Evolutionary conservation across 2,329 filamentous ascomycete species (phyloP).

Genomic region (Pseudogymnoascus sp.): DNA sequence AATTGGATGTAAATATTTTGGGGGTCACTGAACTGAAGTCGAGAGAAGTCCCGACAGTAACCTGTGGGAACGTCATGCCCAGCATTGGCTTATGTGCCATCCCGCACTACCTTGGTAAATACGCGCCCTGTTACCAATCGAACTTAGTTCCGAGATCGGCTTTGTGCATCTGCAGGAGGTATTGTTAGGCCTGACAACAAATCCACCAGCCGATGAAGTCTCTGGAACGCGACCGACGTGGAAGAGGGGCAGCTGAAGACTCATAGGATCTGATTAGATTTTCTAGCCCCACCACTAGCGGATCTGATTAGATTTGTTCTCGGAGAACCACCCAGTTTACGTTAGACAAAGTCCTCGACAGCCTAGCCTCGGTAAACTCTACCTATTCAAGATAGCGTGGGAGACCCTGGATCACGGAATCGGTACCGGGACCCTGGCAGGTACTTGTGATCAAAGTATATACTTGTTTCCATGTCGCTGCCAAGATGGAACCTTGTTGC

Average conservation of each 20-base stretch:
- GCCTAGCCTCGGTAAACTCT: background rate
- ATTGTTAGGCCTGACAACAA: background rate
- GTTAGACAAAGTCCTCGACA: background rate
- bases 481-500: conserved; percentile 7
- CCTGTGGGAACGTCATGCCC: background rate
- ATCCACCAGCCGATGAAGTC: background rate
- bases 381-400: background rate
- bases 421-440: background rate
- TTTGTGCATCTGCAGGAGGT: background rate
- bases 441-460: background rate
- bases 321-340: background rate
- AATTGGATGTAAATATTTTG: background rate
- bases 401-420: background rate
- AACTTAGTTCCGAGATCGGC: conserved; percentile 6
- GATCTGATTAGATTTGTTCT: conserved; percentile 8
- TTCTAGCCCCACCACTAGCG: background rate
- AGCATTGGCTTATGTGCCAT: background rate
- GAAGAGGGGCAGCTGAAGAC: background rate
- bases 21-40: background rate
- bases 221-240: background rate
- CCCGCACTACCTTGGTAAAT: background rate
- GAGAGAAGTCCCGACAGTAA: background rate
- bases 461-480: background rate
- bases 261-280: conserved; percentile 5
- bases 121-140: background rate